These are phyloP conservation scores for Diutina mesorugosa DNA, from an alignment of 1,139 yeast species.

Conservation along the genomic window DNA sequence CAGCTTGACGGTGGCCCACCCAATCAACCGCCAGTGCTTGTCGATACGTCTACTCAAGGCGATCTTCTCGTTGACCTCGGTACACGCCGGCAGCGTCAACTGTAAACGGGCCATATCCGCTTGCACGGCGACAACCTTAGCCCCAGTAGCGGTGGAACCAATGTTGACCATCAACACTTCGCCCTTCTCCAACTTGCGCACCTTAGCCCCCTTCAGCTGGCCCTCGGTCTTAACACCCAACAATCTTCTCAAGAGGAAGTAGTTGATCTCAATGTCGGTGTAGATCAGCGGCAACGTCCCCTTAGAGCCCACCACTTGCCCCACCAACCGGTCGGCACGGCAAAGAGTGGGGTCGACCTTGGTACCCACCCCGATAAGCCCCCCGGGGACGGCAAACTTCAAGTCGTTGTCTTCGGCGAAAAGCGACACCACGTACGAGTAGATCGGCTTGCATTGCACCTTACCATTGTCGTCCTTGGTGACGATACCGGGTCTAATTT, in stretches of 20 bases:
- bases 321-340: constrained; percentile 98
- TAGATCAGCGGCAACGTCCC: constrained; percentile 93
- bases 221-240: constrained; percentile 98
- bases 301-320: constrained; percentile 97
- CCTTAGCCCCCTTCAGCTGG: constrained; percentile 88
- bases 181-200: constrained; percentile 83
- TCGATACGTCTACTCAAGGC: constrained; percentile 98
- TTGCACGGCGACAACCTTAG: constrained; percentile 93
- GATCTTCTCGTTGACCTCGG: constrained; percentile 95
- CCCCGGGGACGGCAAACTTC: constrained; percentile 99
- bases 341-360: constrained; percentile 97
- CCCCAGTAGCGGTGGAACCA: constrained; percentile 99
- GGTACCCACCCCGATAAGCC: constrained; percentile 98
- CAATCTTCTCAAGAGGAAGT: constrained; percentile 90
- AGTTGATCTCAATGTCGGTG: constrained; percentile 95
- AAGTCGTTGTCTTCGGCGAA: constrained; percentile 97
- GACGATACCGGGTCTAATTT: constrained; percentile 97
- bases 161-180: constrained; percentile 98
- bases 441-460: constrained; percentile 92
- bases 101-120: constrained; percentile 99
- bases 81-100: constrained; percentile 96
- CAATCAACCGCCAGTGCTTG: constrained; percentile 99
- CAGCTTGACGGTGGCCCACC: constrained; percentile 98
- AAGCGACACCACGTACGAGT: constrained; percentile 83
- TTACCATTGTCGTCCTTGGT: constrained; percentile 89